These are phyloP conservation scores for Cercis canadensis DNA, from an alignment of 306 rosid genomes.

Conservation along the genomic window DNA sequence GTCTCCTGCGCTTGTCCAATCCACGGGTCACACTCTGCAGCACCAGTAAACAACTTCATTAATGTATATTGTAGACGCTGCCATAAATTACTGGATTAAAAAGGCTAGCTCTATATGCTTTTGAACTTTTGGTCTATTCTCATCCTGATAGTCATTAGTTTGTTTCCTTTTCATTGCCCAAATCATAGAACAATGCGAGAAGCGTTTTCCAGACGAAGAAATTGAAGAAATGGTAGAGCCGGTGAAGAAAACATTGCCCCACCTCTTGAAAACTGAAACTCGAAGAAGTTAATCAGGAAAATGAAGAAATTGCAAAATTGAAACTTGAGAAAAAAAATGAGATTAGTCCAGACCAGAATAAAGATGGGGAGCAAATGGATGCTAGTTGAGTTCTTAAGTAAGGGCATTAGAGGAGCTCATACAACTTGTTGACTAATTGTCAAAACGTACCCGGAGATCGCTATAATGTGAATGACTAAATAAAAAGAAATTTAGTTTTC, in stretches of 20 bases:
- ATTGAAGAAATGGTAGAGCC: conserved; percentile 51
- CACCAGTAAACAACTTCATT: too few species aligned
- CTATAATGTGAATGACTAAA: too few species aligned
- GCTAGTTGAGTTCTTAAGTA: conserved; percentile 38
- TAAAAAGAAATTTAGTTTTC: too few species aligned
- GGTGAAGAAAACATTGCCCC: conserved; percentile 55
- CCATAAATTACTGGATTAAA: not conserved
- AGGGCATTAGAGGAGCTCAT: not conserved
- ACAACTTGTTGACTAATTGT: conserved; percentile 6
- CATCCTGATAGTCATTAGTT: conserved; percentile 5
- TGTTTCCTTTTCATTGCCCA: conserved; percentile 35
- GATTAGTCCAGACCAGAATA: conserved; percentile 24
- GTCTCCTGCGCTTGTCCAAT: too few species aligned
- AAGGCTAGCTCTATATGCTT: conserved; percentile 19
- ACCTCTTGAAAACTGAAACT: conserved; percentile 12
- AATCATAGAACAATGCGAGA: conserved; percentile 54
- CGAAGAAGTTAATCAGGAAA: conserved; percentile 29
- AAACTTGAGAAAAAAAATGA: conserved; percentile 25
- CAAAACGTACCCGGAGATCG: too few species aligned
- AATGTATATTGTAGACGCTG: too few species aligned
- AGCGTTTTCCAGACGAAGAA: conserved; percentile 52
- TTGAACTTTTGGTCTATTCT: not conserved
- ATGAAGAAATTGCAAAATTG: conserved; percentile 31
- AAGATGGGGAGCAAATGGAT: conserved; percentile 41
- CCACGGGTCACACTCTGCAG: too few species aligned